Base-by-base conservation (phyloP, 495 filamentous ascomycete genomes). In the Tuber brumale region DNA sequence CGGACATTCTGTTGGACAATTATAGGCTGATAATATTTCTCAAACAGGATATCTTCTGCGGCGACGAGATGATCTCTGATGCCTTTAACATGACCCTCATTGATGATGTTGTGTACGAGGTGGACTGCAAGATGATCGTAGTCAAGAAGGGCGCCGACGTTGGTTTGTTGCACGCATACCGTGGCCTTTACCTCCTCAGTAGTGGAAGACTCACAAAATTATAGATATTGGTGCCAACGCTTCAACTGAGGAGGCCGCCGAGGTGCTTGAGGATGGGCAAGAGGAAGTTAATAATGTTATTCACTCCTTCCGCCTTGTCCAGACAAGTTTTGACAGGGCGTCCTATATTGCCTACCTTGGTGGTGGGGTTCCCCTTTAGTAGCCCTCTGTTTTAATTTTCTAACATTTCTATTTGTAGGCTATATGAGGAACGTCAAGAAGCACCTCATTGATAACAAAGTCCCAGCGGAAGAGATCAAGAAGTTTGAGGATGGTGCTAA, bases 61-160 rank as follows among this genome's bases (percentile, higher is more conserved):
- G 88, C 74, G 95, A 97, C 85, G 95, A 98, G 91, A 88, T 98
- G 85, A 89, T 97, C 90, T 94, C 95, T 82, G 96, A 98, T 84
- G 95, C 92, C 81, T 98, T 91, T 87, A 86, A 92, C 74, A 81
- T 96, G 77, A 91, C 89, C 77, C 86, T 90, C 84, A 86, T 95
- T 81, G 93, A 94, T 84, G 89, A 88, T 61, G 86, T 91, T 81
- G 90, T 91, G 80, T 97, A 92, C 84, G 94, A 97, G 85, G 90
- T 90, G 80, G 91, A 99, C 85, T 97, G 95, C 87, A 87, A 87
- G 82, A 97, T 93, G 90, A 93, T 97, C 85, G 88, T 90, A 35
- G 85, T 87, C 14, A 79, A 61, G 76, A 87, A 91, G 85, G 93
- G 90, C 76, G 88, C 84, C 70, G 85, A 91, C 79, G 90, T 97